phyloP scores from a whole-genome alignment of 257 asterid species.

The Gardenia jasminoides region DNA sequence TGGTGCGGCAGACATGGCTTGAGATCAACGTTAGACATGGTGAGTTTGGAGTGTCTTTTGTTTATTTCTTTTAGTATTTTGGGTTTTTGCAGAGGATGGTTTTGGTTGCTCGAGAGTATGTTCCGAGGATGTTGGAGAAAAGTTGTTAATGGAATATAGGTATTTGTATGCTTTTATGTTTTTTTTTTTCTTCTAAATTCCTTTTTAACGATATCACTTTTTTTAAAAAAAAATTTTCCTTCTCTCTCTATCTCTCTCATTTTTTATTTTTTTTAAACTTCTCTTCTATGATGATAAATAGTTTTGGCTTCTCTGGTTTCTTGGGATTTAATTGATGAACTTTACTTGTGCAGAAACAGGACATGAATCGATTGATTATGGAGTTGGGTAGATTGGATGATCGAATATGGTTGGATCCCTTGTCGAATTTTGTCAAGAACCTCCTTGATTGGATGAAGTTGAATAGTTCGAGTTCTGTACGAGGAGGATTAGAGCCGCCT shows the following conservation, averaged over 20 bases:
- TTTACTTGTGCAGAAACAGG: not conserved
- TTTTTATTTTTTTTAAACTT: not conserved
- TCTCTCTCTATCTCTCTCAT: not conserved
- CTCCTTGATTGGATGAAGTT: no score
- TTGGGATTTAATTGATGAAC: not conserved
- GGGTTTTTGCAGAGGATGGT: slow-evolving; percentile 34
- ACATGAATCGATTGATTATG: not conserved
- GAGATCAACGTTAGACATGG: slow-evolving; percentile 15
- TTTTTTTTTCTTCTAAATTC: no score
- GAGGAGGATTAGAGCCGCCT: not conserved
- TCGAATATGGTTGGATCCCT: not conserved
- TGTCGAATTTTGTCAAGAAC: not conserved
- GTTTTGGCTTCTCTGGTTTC: not conserved
- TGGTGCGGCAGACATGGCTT: slow-evolving; percentile 1
- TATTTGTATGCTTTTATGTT: not conserved
- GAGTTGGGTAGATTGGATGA: not conserved
- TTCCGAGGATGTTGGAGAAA: slow-evolving; percentile 32
- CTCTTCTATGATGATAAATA: not conserved
- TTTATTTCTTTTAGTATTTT: not conserved
- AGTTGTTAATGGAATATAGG: slow-evolving; percentile 3
- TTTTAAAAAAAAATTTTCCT: not conserved
- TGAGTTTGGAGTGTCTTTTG: not conserved
- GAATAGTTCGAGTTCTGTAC: not conserved
- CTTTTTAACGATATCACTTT: not conserved
- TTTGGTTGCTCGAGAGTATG: slow-evolving; percentile 22